Base-by-base conservation (phyloP, 2,329 filamentous ascomycete genomes). In the Eutypa lata region DNA sequence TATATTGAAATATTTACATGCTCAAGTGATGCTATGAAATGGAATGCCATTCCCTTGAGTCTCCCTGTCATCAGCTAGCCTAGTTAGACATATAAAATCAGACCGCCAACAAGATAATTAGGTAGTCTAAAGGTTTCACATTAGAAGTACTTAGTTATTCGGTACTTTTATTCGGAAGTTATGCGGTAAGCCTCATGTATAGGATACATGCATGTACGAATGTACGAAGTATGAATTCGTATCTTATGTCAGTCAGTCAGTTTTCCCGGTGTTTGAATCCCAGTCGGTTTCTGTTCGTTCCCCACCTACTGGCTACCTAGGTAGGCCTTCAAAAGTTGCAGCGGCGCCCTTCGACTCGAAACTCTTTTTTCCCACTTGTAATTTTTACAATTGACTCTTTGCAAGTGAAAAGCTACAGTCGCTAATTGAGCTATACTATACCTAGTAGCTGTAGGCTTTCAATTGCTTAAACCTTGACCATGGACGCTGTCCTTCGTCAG, bases 401-500 rank as follows among this genome's bases (percentile, higher is more conserved):
- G 38, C 38, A 42, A 21, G n/a, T 42, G 38, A 21, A 22, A 42
- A 16, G 18, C 42, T 22, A 11, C 22, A 45, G 26, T 13, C 7
- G 26, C 42, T n/a, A n/a, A 26, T n/a, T n/a, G n/a, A n/a, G n/a
- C n/a, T n/a, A n/a, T n/a, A n/a, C n/a, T n/a, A n/a, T n/a, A n/a
- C 21, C 19, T 24, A 16, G 11, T 16, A 28, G 7, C 7, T 45
- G 21, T 24, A 45, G 7, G 5, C 7, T 13, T 44, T 44, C 40
- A 10, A 11, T 22, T 62, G 21, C 48, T 50, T 73, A 18, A 38
- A 35, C 47, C 67, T 76, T 48, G 61, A 70, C 57, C 67, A 99
- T 99, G 94, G 94, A 99, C 81, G 83, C 90, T 66, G 86, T 97
- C 65, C 86, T 97, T 67, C 91, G 91, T 73, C 92, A 97, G 76